Percentiles rank a stretch among this genome's conserved stretches.
phyloP scores from a whole-genome alignment of 495 filamentous ascomycete species.

The Talaromyces liani region DNA sequence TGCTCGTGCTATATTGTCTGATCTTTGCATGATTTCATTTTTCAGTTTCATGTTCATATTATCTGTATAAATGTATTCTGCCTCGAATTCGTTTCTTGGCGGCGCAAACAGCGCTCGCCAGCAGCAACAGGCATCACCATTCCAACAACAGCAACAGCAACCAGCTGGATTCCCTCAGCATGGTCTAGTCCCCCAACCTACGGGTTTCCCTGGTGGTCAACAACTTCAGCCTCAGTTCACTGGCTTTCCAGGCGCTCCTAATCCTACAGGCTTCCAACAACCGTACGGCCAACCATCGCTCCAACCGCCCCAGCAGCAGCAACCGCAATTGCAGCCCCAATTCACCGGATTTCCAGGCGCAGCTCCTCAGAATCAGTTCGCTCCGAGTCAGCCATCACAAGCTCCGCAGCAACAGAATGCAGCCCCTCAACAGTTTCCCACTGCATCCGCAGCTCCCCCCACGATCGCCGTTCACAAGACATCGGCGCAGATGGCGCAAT shows the following conservation, averaged over 20 bases:
- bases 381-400: background rate
- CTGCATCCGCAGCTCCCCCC: constrained; percentile 20
- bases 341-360: constrained; percentile 5
- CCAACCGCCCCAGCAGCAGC: constrained; percentile 34
- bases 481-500: constrained; percentile 81
- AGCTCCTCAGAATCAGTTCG: constrained; percentile 4
- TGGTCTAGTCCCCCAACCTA: constrained; percentile 41
- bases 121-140: constrained; percentile 45
- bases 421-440: constrained; percentile 18
- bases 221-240: constrained; percentile 38
- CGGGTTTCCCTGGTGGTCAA: constrained; percentile 40
- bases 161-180: constrained; percentile 33
- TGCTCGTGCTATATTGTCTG: background rate
- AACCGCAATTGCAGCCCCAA: constrained; percentile 28
- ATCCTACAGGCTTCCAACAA: constrained; percentile 26
- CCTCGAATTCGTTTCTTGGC: constrained; percentile 76
- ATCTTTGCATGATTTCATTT: background rate
- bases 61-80: constrained; percentile 66
- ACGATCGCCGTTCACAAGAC: constrained; percentile 44
- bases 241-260: constrained; percentile 38
- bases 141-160: constrained; percentile 47
- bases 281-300: constrained; percentile 16
- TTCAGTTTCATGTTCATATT: constrained; percentile 4
- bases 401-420: constrained; percentile 37
- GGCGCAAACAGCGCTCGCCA: constrained; percentile 68